phyloP scores from a whole-genome alignment of 1,284 basidiomycete genomes.

The Golubevia sp. region DNA sequence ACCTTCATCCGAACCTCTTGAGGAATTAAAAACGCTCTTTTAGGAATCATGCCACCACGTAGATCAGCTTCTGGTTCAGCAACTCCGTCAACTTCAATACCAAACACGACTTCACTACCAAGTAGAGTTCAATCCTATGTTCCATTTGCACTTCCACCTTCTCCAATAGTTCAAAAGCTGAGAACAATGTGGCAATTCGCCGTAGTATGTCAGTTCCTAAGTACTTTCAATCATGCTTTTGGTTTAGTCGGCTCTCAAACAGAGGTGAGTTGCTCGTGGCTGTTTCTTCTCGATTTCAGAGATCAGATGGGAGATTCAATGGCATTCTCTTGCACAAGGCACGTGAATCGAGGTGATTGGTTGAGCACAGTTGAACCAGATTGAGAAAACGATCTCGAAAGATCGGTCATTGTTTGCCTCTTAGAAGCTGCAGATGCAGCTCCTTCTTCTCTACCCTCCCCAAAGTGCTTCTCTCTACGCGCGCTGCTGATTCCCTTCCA shows the following conservation, averaged over 20 bases:
- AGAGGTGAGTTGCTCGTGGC: slow-evolving; percentile 29
- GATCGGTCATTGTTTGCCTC: too few relatives aligned
- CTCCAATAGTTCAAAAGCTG: slow-evolving; percentile 32
- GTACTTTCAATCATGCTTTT: slow-evolving; percentile 58
- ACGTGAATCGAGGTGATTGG: too few relatives aligned
- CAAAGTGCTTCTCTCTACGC: background rate
- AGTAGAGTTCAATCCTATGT: background rate
- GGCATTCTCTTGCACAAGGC: too few relatives aligned
- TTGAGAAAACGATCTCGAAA: too few relatives aligned
- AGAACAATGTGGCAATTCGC: slow-evolving; percentile 56
- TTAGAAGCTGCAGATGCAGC: too few relatives aligned
- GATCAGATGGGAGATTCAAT: too few relatives aligned
- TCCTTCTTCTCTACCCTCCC: background rate
- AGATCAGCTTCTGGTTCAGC: background rate
- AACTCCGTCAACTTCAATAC: background rate
- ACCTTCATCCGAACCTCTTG: too few relatives aligned
- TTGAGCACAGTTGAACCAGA: too few relatives aligned
- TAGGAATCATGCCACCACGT: background rate
- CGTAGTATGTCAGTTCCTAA: slow-evolving; percentile 55
- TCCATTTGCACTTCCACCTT: background rate
- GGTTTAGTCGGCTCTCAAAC: slow-evolving; percentile 46
- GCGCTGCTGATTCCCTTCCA: background rate
- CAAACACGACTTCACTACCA: too few relatives aligned
- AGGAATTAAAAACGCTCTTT: too few relatives aligned
- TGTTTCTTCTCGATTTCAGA: too few relatives aligned